Conservation (phyloP, 768 basidiomycete species). For the Pleurotus cornucopiae region DNA sequence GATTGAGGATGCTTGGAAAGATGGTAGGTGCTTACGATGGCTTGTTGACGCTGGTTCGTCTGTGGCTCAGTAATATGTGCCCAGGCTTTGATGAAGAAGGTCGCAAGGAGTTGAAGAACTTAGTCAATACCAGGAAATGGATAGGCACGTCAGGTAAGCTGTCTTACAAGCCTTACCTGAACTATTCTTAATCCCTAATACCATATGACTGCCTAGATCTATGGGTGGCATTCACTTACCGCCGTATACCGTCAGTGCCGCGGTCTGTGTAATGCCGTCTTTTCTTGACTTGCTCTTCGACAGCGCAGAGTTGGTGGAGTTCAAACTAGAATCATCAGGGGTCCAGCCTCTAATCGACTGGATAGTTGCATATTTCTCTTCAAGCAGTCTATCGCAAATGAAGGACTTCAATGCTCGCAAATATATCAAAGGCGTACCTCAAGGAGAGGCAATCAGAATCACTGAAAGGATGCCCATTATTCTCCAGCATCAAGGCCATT, state of each 20-base stretch:
- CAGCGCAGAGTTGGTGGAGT: constrained; percentile 65
- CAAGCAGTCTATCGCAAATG: constrained; percentile 16
- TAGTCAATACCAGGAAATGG: constrained; percentile 63
- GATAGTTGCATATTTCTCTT: constrained; percentile 71
- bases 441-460: constrained; percentile 44
- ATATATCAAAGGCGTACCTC: constrained; percentile 49
- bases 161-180: not conserved
- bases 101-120: constrained; percentile 49
- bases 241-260: constrained; percentile 74
- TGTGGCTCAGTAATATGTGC: no score
- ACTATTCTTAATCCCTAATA: not conserved
- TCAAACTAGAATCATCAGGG: constrained; percentile 44
- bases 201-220: constrained; percentile 46
- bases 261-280: no score
- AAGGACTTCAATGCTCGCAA: constrained; percentile 23
- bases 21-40: constrained; percentile 34
- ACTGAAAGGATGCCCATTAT: constrained; percentile 78
- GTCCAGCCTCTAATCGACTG: constrained; percentile 57
- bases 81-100: constrained; percentile 75
- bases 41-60: constrained; percentile 11
- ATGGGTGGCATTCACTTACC: constrained; percentile 71
- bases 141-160: constrained; percentile 73
- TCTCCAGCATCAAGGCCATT: constrained; percentile 81
- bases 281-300: not conserved
- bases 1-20: constrained; percentile 81